Percentiles rank a stretch among this genome's conserved stretches.
Evolutionary conservation across 1,139 yeast species (phyloP).

Genomic region (Sugiyamaella sp.): DNA sequence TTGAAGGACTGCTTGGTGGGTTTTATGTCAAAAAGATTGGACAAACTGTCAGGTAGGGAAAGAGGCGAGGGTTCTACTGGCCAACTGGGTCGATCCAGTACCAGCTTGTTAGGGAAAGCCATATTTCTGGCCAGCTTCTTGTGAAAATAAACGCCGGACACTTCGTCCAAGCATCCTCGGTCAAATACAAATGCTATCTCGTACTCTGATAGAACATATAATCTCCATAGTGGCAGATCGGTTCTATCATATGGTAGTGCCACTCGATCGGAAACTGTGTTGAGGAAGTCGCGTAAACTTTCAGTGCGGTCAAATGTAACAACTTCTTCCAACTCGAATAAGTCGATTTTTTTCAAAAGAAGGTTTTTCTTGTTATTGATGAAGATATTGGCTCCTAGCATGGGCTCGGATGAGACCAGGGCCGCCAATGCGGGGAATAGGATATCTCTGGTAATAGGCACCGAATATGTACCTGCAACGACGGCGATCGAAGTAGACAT

Average conservation of each 20-base stretch:
- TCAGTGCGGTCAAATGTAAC: slow-evolving; percentile 22
- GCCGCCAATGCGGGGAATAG: slow-evolving; percentile 26
- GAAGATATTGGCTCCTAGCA: slow-evolving; percentile 23
- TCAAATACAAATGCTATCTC: slow-evolving; percentile 31
- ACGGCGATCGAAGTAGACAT: slow-evolving; percentile 24
- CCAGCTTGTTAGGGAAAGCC: slow-evolving; percentile 3
- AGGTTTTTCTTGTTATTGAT: slow-evolving; percentile 4
- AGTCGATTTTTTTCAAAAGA: slow-evolving; percentile 13
- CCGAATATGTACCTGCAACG: slow-evolving; percentile 28
- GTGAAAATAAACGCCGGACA: slow-evolving; percentile 32
- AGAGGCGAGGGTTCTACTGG: slow-evolving; percentile 13
- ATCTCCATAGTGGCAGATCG: slow-evolving; percentile 31
- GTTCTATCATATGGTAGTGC: slow-evolving; percentile 22
- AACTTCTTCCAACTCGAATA: slow-evolving; percentile 24
- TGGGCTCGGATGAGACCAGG: slow-evolving; percentile 22
- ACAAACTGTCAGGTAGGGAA: slow-evolving; percentile 13
- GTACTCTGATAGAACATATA: slow-evolving; percentile 24
- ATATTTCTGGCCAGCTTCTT: slow-evolving; percentile 21
- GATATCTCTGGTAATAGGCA: slow-evolving; percentile 19
- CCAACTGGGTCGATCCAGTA: background rate
- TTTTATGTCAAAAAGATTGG: slow-evolving; percentile 1
- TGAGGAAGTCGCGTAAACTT: slow-evolving; percentile 17
- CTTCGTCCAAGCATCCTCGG: slow-evolving; percentile 32
- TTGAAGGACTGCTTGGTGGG: slow-evolving; percentile 17
- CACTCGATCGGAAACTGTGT: slow-evolving; percentile 15